Conservation (phyloP, 2,329 filamentous ascomycete species). For the Xylariaceae sp. region DNA sequence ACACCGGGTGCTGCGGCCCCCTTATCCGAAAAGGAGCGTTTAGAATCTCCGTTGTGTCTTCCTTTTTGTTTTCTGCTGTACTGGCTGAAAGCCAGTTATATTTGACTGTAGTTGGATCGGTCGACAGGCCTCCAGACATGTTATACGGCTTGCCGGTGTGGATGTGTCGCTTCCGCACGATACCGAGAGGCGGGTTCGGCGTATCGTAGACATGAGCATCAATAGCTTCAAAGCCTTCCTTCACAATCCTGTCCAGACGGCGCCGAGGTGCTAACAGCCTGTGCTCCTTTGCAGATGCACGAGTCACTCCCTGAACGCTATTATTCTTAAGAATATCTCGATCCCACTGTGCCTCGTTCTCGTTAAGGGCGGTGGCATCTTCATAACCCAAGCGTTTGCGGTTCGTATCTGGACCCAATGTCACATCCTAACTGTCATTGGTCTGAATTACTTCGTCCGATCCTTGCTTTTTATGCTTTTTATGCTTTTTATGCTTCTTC, state of each 20-base stretch:
- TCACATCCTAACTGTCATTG: conserved; percentile 31
- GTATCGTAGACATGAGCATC: conserved; percentile 24
- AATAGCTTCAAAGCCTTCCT: conserved; percentile 15
- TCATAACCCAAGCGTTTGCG: neutral
- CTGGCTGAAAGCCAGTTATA: neutral
- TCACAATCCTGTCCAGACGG: conserved; percentile 26
- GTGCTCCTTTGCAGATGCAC: neutral
- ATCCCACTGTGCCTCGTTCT: neutral
- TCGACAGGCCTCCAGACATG: conserved; percentile 28
- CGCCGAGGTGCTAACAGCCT: conserved; percentile 15
- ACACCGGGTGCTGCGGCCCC: neutral
- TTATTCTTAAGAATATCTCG: neutral
- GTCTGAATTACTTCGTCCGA: conserved; percentile 8
- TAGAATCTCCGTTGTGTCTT: neutral
- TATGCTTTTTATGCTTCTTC: neutral
- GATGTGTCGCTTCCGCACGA: neutral
- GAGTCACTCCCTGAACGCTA: neutral
- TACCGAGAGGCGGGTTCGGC: neutral
- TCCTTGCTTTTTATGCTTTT: conserved; percentile 1
- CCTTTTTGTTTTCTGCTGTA: neutral
- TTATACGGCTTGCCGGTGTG: neutral
- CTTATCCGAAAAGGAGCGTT: neutral
- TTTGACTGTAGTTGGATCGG: neutral
- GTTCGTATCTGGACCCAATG: conserved; percentile 21
- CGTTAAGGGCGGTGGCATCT: neutral